Percentiles rank a stretch among this genome's conserved stretches.
These are phyloP conservation scores for Auriscalpium microsporum DNA, from an alignment of 768 basidiomycete genomes.

Conservation along the genomic window DNA sequence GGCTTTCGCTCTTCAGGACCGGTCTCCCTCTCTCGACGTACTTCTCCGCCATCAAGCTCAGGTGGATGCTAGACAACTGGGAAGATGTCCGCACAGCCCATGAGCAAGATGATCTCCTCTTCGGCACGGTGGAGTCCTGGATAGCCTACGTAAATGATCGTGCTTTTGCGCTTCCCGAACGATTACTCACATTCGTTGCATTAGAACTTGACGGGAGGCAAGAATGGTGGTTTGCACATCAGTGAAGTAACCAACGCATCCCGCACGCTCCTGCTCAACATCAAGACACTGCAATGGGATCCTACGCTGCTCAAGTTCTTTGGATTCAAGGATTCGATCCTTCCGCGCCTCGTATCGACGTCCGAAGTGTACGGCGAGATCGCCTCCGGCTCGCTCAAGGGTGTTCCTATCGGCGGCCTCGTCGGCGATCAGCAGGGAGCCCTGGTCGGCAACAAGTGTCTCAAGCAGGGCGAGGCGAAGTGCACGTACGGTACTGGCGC, in stretches of 20 bases:
- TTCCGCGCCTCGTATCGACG: slow-evolving; percentile 84
- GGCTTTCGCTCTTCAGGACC: slow-evolving; percentile 42
- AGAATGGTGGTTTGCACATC: slow-evolving; percentile 62
- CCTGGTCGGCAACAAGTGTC: slow-evolving; percentile 91
- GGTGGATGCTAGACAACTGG: slow-evolving; percentile 93
- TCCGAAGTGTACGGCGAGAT: slow-evolving; percentile 88
- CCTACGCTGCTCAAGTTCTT: slow-evolving; percentile 81
- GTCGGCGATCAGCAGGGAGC: slow-evolving; percentile 99
- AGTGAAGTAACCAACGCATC: slow-evolving; percentile 95
- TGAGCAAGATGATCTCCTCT: slow-evolving; percentile 69
- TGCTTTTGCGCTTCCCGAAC: background rate
- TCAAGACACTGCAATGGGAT: slow-evolving; percentile 78
- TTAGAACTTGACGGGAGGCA: slow-evolving; percentile 81
- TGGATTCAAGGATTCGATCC: slow-evolving; percentile 61
- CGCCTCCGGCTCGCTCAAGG: slow-evolving; percentile 53
- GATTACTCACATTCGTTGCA: background rate
- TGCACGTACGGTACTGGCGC: slow-evolving; percentile 98
- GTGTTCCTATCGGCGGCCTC: slow-evolving; percentile 82
- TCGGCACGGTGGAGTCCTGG: slow-evolving; percentile 98
- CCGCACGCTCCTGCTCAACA: slow-evolving; percentile 86
- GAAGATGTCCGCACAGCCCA: slow-evolving; percentile 70
- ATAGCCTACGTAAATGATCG: slow-evolving; percentile 60
- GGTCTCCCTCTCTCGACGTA: slow-evolving; percentile 95
- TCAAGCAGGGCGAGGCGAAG: slow-evolving; percentile 88
- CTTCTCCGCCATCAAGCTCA: slow-evolving; percentile 93